Evolutionary conservation across 306 rosid genomes (phyloP), one percentile per base, ranked within the genome.

Genomic region (Corylus americana): DNA sequence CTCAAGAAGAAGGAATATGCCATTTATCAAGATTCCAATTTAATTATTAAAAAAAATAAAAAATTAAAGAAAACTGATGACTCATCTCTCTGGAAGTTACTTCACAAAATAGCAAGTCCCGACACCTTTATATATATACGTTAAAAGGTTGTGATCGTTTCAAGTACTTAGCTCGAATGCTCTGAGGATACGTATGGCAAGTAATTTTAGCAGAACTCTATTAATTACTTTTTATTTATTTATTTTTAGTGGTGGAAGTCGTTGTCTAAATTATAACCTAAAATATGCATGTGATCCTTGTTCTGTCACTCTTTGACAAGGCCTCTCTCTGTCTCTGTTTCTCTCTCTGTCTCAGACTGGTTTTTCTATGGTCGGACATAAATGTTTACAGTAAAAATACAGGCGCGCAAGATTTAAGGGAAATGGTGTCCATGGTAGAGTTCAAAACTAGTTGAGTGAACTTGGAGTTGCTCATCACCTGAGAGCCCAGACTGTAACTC

Each of bases 401-500:
- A 48, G 51, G 12, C 51, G 11, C 51, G 12, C 2, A 48, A 48
- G 51, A 9, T 48, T 48, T 8, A 2, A 11, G 51, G 53, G 0
- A 49, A 49, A 12, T 42, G n/a, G 66, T 59, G 11, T 59, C 29
- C 8, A 25, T 59, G 3, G 31, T 20, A 25, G 35, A 5, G 35
- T 25, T 59, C 12, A 48, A 8, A 16, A 27, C 31, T 54, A 27
- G 31, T 73, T 64, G 53, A 6, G 50, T 63, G 71, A 79, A 70
- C 51, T 35, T 53, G 27, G 29, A 49, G 75, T 49, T 71, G 76
- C 66, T 70, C 54, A 61, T 44, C 71, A 55, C 44, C 70, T 63
- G 57, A 70, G 71, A 71, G 61, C 51, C 39, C 63, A 67, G 57
- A 57, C 35, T 58, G 79, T 74, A 80, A 74, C 76, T 84, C 58